Percentiles rank a stretch among this genome's conserved stretches.
These are phyloP conservation scores for Musa beccarii DNA, from an alignment of 176 grass and related monocot species.

Conservation along the genomic window DNA sequence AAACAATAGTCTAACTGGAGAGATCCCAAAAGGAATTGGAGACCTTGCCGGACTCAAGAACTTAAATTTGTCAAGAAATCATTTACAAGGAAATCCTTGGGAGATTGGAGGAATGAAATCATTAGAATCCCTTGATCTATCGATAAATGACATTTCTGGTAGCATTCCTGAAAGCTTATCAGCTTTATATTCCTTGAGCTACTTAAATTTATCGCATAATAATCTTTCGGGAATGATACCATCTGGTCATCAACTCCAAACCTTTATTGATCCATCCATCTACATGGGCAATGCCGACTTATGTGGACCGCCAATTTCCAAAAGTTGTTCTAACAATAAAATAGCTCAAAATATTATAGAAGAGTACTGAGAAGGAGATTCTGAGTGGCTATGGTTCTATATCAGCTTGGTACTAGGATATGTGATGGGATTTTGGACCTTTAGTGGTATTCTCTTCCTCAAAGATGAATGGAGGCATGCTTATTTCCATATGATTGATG, in stretches of 20 bases:
- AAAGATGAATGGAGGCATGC: background rate
- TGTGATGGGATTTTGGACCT: background rate
- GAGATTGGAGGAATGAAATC: too few relatives aligned
- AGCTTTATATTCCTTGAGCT: slow-evolving; percentile 14
- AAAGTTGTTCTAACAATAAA: background rate
- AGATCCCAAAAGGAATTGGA: too few relatives aligned
- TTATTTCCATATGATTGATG: background rate
- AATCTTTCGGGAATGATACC: slow-evolving; percentile 31
- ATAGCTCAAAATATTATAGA: background rate
- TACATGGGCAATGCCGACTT: too few relatives aligned
- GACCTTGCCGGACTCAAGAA: too few relatives aligned
- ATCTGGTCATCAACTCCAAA: too few relatives aligned
- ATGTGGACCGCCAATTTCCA: slow-evolving; percentile 9
- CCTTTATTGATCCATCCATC: too few relatives aligned
- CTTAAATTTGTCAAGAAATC: too few relatives aligned
- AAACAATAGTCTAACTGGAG: too few relatives aligned
- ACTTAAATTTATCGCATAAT: slow-evolving; percentile 34
- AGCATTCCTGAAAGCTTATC: slow-evolving; percentile 15
- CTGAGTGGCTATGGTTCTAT: background rate
- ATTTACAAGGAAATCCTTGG: too few relatives aligned
- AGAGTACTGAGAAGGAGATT: background rate
- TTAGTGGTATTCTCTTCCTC: background rate
- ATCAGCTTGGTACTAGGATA: background rate
- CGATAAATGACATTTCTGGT: slow-evolving; percentile 16
- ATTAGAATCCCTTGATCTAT: slow-evolving; percentile 2